Conservation (phyloP, 2,329 filamentous ascomycete species). For the Cercospora zeina region DNA sequence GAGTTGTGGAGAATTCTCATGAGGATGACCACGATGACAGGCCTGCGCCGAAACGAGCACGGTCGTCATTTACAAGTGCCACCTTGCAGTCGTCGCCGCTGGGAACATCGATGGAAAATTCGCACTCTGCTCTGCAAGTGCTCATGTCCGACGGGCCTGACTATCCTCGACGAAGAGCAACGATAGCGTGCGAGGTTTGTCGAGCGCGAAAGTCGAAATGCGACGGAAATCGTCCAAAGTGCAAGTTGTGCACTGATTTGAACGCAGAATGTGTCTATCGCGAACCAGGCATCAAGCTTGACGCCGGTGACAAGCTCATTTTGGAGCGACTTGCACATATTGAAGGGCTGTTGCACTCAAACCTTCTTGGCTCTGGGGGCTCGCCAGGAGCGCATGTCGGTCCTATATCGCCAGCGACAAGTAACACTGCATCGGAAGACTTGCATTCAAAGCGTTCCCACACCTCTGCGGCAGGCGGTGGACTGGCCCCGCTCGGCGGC, state of each 20-base stretch:
- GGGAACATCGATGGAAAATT: constrained; percentile 10
- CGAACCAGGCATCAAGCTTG: constrained; percentile 82
- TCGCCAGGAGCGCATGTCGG: constrained; percentile 17
- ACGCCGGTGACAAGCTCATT: constrained; percentile 83
- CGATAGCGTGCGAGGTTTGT: constrained; percentile 41
- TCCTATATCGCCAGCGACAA: constrained; percentile 51
- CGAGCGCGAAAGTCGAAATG: constrained; percentile 40
- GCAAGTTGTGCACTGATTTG: constrained; percentile 78
- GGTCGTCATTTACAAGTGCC: constrained; percentile 11
- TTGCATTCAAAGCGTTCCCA: constrained; percentile 41
- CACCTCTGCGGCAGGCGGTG: constrained; percentile 41
- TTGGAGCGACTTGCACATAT: constrained; percentile 75
- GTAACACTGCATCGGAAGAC: constrained; percentile 46
- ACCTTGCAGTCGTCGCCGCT: background rate
- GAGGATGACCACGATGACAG: constrained; percentile 15
- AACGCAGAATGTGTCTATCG: constrained; percentile 82
- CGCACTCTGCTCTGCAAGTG: constrained; percentile 5
- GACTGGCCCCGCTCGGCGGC: constrained; percentile 52
- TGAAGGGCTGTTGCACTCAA: constrained; percentile 74
- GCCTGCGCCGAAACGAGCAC: constrained; percentile 17
- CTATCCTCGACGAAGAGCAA: constrained; percentile 39
- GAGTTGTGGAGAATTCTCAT: background rate
- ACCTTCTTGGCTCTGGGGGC: constrained; percentile 48
- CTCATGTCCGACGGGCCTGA: constrained; percentile 33
- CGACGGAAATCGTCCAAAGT: constrained; percentile 65